Evolutionary conservation across 768 basidiomycete genomes (phyloP), one percentile per base, ranked within the genome.

Genomic region (Kondoa malvinella): DNA sequence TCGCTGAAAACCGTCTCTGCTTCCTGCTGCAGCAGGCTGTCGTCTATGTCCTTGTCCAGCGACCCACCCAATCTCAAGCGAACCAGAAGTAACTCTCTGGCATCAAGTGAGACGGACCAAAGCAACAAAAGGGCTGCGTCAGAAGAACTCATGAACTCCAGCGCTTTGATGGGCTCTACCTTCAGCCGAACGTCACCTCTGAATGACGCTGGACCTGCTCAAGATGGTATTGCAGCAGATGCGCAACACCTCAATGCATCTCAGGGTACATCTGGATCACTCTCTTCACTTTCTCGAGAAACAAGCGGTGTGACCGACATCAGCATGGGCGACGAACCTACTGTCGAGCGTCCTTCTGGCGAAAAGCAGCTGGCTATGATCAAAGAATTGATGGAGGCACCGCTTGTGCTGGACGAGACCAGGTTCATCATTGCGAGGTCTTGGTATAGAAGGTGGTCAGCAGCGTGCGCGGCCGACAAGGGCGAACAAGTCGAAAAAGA

Each of bases 371-470:
- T 69, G 15, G 33, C 26, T 26, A 34, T 31, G 25, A 56, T 69
- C 25, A 25, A 34, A 2, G 25, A 27, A 2, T 27, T 56, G 15
- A 34, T 33, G 50, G 40, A 62, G 34, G 34, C 27, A 27, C 26
- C 26, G 56, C 83, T 90, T 81, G 78, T 80, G 32, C 77, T 81
- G 4, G 87, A 87, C 58, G 84, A 89, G 64, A 84, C 81, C 8
- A 92, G 89, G 89, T 90, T 83, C 77, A 78, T 92, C 62, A 80
- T 92, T 31, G 81, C 85, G 26, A 77, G 82, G 62, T 72, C 73
- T 26, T 94, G 90, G 90, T 87, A 82, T 79, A 82, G 82, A 68
- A 82, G 84, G 34, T 92, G 87, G 86, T 77, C 81, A 70, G 83
- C 82, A 72, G 88, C 87, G 14, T 86, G 86, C 74, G 81, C 66